These are phyloP conservation scores for Plasmodium chabaudi DNA, from an alignment of 169 alveolate genomes.

Conservation along the genomic window DNA sequence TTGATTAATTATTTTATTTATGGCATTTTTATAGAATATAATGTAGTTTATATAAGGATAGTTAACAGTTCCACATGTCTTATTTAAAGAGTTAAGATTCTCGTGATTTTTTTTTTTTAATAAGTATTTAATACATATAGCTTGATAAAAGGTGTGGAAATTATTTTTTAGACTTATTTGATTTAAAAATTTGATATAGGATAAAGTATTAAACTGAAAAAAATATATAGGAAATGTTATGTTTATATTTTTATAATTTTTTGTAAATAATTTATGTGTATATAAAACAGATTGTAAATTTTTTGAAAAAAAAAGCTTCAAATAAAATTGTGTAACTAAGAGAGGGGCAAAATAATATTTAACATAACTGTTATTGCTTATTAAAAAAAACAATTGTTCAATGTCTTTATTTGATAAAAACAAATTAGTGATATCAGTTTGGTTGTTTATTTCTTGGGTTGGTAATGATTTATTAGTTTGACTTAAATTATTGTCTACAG, in stretches of 20 bases:
- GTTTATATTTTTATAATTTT: conserved; percentile 9
- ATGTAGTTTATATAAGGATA: conserved; percentile 19
- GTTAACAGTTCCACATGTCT: background rate
- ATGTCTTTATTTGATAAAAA: conserved; percentile 53
- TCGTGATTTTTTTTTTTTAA: conserved; percentile 31
- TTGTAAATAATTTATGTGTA: conserved; percentile 35
- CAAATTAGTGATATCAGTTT: conserved; percentile 1
- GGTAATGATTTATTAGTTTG: background rate
- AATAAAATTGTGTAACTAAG: conserved; percentile 37
- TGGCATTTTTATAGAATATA: conserved; percentile 37
- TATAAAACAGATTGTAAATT: conserved; percentile 4
- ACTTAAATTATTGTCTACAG: background rate
- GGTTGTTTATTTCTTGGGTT: background rate
- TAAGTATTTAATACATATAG: conserved; percentile 52
- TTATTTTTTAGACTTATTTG: conserved; percentile 17
- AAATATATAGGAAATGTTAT: conserved; percentile 22
- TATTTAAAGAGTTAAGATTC: background rate
- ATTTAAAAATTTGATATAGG: conserved; percentile 24
- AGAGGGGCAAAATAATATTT: conserved; percentile 34
- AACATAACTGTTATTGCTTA: conserved; percentile 23
- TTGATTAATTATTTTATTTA: conserved; percentile 42
- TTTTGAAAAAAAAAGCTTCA: conserved; percentile 3
- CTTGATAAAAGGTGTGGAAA: conserved; percentile 51
- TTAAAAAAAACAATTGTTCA: conserved; percentile 45
- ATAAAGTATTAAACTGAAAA: conserved; percentile 2